A percentile compares a stretch with the other conserved stretches of the same genome.
Evolutionary conservation across 164 flowering plant species (phyloP).

Genomic region (Hamamelis virginiana): DNA sequence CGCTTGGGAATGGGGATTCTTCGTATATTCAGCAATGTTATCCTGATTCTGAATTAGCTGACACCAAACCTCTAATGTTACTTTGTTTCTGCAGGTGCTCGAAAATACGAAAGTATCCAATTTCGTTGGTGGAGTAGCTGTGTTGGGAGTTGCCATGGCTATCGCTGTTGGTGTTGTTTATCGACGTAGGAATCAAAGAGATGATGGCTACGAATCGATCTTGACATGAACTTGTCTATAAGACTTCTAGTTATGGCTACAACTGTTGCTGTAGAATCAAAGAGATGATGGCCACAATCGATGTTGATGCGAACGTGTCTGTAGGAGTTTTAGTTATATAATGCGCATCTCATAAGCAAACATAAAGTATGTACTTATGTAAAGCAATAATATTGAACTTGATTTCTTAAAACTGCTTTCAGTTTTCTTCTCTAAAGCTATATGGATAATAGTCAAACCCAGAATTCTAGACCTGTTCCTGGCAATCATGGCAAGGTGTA

Average conservation of each 20-base stretch:
- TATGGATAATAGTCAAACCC: too few species aligned
- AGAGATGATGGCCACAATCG: slow-evolving; percentile 31
- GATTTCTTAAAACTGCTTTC: not conserved
- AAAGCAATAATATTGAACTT: not conserved
- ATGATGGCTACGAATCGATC: slow-evolving; percentile 33
- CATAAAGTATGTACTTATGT: not conserved
- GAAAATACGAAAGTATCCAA: slow-evolving; percentile 4
- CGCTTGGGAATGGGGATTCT: too few species aligned
- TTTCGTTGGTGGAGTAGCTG: slow-evolving; percentile 22
- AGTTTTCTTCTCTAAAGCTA: too few species aligned
- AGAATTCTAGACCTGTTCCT: too few species aligned
- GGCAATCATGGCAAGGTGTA: too few species aligned
- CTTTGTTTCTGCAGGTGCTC: slow-evolving; percentile 23
- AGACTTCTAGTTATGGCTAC: not conserved
- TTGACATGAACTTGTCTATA: not conserved
- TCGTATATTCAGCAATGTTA: too few species aligned
- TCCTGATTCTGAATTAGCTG: not conserved
- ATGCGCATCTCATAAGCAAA: not conserved
- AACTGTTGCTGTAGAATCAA: slow-evolving; percentile 19
- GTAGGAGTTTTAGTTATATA: not conserved
- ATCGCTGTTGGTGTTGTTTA: slow-evolving; percentile 18
- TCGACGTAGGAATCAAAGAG: slow-evolving; percentile 16
- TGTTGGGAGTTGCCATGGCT: slow-evolving; percentile 30
- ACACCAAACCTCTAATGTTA: not conserved
- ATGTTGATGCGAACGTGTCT: slow-evolving; percentile 4